Evolutionary conservation across 1,284 basidiomycete species (phyloP), one percentile per base, ranked within the genome.

Genomic region (Ceratobasidium sp.): DNA sequence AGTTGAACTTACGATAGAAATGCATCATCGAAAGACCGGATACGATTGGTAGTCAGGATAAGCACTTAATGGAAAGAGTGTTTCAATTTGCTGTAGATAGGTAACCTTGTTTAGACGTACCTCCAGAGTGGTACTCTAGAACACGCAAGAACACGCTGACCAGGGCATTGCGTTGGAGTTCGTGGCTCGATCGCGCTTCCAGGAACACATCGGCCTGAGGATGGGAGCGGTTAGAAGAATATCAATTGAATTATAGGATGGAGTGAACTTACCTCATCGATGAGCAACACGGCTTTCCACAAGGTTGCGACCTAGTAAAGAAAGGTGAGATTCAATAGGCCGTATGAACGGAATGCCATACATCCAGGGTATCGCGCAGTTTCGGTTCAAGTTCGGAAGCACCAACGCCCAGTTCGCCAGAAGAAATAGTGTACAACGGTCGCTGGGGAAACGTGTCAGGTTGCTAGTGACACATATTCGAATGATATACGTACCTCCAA

Each of bases 11-110:
- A 58, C 60, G 69, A 71, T 30, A 73, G 46, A 72, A 75, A 75
- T 23, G 73, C 72, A 36, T 70, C 68, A 54, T 74, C 74, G 52
- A 74, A 72, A 16, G 66, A 69, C 42, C 71, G 52, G 41, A 74
- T 71, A 23, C 73, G 70, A 67, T 74, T 75, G 11, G 73, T 75
- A 4, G 74, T 74, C 30, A 75, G 68, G 58, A 74, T 68, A 41
- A 75, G 49, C 29, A 74, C 64, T 67, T 16, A 25, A 36, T 36
- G 33, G 19, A n/a, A 27, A 33, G 8, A 54, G 44, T 7, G 49
- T 66, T 39, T 72, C 49, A 66, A 36, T 25, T 13, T 21, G 33
- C 27, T 25, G 52, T 66, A 49, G 73, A 3, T 47, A 54, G 25
- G 13, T 6, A 39, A 50, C 27, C 29, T 30, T 53, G 39, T 44